phyloP scores from a whole-genome alignment of 805 yeast genomes.

The Cyberlindnera mrakii region DNA sequence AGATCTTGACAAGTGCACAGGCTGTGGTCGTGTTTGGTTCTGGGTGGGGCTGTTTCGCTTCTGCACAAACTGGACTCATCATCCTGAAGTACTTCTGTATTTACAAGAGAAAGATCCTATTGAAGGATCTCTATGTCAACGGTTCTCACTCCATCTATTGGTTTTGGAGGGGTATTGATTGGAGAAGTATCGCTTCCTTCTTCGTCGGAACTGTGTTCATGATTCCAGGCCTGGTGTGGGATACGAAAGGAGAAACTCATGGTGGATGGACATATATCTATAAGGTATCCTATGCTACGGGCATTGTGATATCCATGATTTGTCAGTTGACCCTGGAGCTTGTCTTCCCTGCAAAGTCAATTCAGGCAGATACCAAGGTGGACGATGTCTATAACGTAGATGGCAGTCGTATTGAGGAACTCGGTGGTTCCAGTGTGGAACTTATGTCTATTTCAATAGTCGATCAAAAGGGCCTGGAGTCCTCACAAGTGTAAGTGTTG shows the following conservation, averaged over 20 bases:
- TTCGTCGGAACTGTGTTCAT: conserved; percentile 18
- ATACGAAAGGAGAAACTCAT: conserved; percentile 2
- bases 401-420: conserved; percentile 5
- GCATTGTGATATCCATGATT: conserved; percentile 8
- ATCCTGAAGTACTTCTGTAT: conserved; percentile 14
- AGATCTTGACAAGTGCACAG: conserved; percentile 22
- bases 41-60: conserved; percentile 21
- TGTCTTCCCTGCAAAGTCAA: conserved; percentile 12
- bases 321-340: conserved; percentile 3
- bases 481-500: too few relatives aligned
- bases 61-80: conserved; percentile 17
- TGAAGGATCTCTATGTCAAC: conserved; percentile 15
- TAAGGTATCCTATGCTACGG: conserved; percentile 17
- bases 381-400: conserved; percentile 17
- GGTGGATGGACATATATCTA: conserved; percentile 17
- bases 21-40: conserved; percentile 19
- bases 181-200: conserved; percentile 22
- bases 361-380: conserved; percentile 9
- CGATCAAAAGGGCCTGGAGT: too few relatives aligned
- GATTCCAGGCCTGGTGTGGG: conserved; percentile 22
- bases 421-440: background rate
- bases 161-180: conserved; percentile 21
- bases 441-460: background rate
- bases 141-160: conserved; percentile 14
- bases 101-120: conserved; percentile 14